These are phyloP conservation scores for Sporothrix curviconia DNA, from an alignment of 2,329 filamentous ascomycete species.

Conservation along the genomic window DNA sequence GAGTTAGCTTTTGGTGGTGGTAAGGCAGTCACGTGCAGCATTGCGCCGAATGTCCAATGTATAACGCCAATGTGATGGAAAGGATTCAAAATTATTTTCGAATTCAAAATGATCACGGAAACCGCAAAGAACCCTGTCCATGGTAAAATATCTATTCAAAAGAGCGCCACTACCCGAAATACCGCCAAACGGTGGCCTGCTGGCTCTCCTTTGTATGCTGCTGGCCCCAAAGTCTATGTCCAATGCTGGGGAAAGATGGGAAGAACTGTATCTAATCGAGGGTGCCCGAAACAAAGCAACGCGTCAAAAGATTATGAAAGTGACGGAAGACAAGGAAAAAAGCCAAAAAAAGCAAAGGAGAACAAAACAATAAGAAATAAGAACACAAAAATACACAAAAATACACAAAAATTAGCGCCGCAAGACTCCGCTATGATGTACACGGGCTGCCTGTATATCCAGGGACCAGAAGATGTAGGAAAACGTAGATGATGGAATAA, in stretches of 20 bases:
- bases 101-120: neutral
- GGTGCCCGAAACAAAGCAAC: no score
- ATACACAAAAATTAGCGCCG: neutral
- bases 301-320: neutral
- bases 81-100: neutral
- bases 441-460: neutral
- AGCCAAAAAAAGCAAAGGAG: neutral
- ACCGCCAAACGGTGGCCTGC: neutral
- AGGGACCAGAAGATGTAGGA: no score
- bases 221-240: neutral
- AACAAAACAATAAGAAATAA: neutral
- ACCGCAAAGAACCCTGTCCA: no score
- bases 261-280: neutral
- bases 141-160: no score
- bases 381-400: neutral
- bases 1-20: neutral
- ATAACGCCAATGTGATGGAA: neutral
- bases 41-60: no score
- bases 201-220: neutral
- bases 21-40: neutral
- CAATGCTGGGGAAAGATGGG: neutral
- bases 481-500: no score
- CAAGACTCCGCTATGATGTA: conserved; percentile 11
- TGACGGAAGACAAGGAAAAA: neutral
- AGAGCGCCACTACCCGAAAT: neutral